Base-by-base conservation (phyloP, 2,329 filamentous ascomycete genomes). In the Lachnellula cervina region DNA sequence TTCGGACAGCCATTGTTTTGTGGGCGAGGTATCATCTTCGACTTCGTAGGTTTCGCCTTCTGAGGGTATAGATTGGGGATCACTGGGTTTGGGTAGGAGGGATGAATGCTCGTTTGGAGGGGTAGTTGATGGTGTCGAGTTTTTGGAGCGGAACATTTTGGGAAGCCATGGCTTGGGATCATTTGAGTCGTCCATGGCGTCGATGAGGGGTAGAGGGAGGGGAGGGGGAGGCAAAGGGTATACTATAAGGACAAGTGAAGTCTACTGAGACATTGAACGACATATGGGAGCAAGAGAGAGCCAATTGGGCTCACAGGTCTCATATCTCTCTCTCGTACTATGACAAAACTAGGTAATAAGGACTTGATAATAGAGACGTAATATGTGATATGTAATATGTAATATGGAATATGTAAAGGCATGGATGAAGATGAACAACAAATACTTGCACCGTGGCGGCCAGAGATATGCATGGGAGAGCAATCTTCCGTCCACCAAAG, bases 1-100 rank as follows among this genome's bases (percentile, higher is more conserved):
- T 69, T 94, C 89, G 23, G 68, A 57, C 3, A 78, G 61, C 74
- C 75, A 79, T 65, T 62, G 56, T 57, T 59, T 61, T 2, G 60
- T 49, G 1, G 55, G 48, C 13, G 65, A 63, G 14, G 55, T 46
- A 14, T 65, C 54, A 14, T 65, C 65, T 16, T 63, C 56, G 9
- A 64, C 43, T 48, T 65, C 62, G 54, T 63, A 67, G 2, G 59
- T 63, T 52, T 64, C 62, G 25, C 63, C 64, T 49, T 62, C 60
- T 43, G 52, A 40, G 14, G 55, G 54, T 38, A 47, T 21, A 9
- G 46, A 35, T 28, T 58, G 49, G n/a, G 52, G 38, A 51, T 57
- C 52, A 34, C 54, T 32, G 1, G 58, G 58, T 54, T 62, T 62
- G 19, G 62, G 62, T 4, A 70, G 47, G 43, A 70, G 65, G 21